Base-by-base conservation (phyloP, 768 basidiomycete species). In the Podaxis mareebaensis region DNA sequence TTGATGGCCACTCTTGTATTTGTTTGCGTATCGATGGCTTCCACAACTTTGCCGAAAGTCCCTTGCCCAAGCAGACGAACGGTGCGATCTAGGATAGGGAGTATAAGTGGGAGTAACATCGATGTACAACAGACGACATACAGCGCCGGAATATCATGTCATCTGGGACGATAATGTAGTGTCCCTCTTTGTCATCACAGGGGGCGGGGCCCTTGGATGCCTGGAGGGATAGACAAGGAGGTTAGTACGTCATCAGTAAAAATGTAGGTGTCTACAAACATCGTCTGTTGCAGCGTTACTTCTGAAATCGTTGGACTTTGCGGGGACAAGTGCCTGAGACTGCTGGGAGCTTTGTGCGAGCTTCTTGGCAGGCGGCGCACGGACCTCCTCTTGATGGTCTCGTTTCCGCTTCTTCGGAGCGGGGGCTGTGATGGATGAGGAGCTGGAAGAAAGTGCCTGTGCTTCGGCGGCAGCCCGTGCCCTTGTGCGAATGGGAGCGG, bases 31-130 rank as follows among this genome's bases (percentile, higher is more conserved):
- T 97, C 93, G 68, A 91, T 75, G 6, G 95, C 95, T 75, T 98
- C 93, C 53, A 99, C 95, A 33, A 99, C 97, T 76, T 99, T 99
- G 68, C 97, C 97, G 72, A 99, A 99, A 13, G 97, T 99, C 12
- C 97, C 97, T 79, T 99, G 96, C 17, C 97, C 97, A 4, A 99
- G 82, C 24, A 96, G 81, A 63, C 88, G 85, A 64, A 96, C 87
- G 46, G 96, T 98, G 53, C 91, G 92, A 85, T 98, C 96, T 98
- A 70, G 13, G 64, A 66, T 48, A 53, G 30, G n/a, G 42, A 61
- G 38, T 40, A 64, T 69, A 42, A 70, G 74, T 46, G 64, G 64
- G 49, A 60, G 64, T 55, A 52, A 40, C 17, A 20, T 38, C 48
- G 48, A 58, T 57, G 52, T 56, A 59, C 57, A 53, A 62, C 57